Evolutionary conservation across 129 eudicot species (phyloP).

Genomic region (Helichrysum umbraculigerum): DNA sequence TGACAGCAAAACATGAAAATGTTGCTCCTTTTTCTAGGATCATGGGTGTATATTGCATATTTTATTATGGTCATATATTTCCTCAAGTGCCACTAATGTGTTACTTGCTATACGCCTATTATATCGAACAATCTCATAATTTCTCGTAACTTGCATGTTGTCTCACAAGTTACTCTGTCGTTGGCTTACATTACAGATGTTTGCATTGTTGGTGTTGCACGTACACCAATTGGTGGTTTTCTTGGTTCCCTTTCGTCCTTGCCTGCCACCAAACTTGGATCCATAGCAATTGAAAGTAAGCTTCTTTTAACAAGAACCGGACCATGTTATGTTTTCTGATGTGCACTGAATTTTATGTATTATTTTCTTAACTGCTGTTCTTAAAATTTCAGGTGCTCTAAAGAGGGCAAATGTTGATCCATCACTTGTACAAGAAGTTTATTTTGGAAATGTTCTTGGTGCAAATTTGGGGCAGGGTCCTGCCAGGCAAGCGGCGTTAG

Average conservation of each 20-base stretch:
- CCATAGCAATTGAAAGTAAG: conserved; percentile 78
- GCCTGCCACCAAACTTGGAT: conserved; percentile 88
- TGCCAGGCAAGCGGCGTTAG: conserved; percentile 92
- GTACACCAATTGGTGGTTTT: conserved; percentile 88
- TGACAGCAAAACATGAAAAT: conserved; percentile 11
- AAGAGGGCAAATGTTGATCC: conserved; percentile 87
- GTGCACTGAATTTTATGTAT: conserved; percentile 8
- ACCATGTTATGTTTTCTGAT: neutral
- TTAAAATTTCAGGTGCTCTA: conserved; percentile 64
- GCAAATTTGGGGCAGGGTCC: conserved; percentile 99
- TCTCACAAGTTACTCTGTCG: neutral
- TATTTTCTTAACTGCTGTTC: neutral
- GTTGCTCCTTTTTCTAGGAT: conserved; percentile 13
- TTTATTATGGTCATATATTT: neutral
- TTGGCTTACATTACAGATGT: conserved; percentile 56
- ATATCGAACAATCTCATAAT: neutral
- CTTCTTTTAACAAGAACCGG: neutral
- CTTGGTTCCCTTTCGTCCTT: conserved; percentile 84
- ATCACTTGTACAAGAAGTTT: conserved; percentile 84
- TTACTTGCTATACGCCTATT: neutral
- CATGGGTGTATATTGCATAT: neutral
- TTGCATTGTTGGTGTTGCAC: conserved; percentile 93
- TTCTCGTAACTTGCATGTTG: neutral
- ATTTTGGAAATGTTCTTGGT: conserved; percentile 85
- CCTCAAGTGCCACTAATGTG: neutral